These are phyloP conservation scores for Penicilliopsis zonata DNA, from an alignment of 495 filamentous ascomycete species.

Conservation along the genomic window DNA sequence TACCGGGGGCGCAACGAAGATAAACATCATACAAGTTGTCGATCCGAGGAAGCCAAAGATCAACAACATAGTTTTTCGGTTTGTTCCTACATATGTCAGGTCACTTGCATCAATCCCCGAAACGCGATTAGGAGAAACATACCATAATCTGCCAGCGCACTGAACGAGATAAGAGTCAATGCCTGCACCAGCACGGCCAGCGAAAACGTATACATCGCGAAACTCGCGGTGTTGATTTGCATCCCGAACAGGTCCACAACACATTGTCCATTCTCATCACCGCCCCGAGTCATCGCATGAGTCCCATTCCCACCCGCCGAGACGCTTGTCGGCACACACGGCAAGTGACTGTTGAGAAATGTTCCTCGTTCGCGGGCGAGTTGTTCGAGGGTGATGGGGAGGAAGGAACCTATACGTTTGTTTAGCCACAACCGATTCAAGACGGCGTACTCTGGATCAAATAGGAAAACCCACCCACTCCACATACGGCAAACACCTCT, in stretches of 20 bases:
- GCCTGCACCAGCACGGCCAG: constrained; percentile 42
- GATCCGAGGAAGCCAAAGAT: constrained; percentile 70
- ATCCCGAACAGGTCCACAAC: constrained; percentile 31
- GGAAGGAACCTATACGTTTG: constrained; percentile 55
- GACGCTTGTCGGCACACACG: constrained; percentile 21
- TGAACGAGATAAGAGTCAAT: constrained; percentile 39
- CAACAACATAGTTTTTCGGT: constrained; percentile 63
- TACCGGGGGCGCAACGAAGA: constrained; percentile 55
- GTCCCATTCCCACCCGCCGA: constrained; percentile 33
- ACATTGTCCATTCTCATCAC: constrained; percentile 24
- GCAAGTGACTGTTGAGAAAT: constrained; percentile 40
- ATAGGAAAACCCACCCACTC: constrained; percentile 31
- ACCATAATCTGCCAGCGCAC: constrained; percentile 42
- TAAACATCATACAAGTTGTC: constrained; percentile 69
- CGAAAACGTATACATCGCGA: constrained; percentile 45
- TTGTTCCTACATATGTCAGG: constrained; percentile 14
- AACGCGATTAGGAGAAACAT: constrained; percentile 6
- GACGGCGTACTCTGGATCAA: neutral
- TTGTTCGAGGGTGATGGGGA: constrained; percentile 81
- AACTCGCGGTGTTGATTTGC: constrained; percentile 38
- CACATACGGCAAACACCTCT: constrained; percentile 87
- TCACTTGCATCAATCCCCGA: constrained; percentile 1
- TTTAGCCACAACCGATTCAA: neutral
- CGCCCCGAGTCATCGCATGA: constrained; percentile 39
- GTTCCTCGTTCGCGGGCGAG: constrained; percentile 74